A percentile compares a stretch with the other conserved stretches of the same genome.
Evolutionary conservation across 1,284 basidiomycete genomes (phyloP).

Genomic region (Phylloporus sp.): DNA sequence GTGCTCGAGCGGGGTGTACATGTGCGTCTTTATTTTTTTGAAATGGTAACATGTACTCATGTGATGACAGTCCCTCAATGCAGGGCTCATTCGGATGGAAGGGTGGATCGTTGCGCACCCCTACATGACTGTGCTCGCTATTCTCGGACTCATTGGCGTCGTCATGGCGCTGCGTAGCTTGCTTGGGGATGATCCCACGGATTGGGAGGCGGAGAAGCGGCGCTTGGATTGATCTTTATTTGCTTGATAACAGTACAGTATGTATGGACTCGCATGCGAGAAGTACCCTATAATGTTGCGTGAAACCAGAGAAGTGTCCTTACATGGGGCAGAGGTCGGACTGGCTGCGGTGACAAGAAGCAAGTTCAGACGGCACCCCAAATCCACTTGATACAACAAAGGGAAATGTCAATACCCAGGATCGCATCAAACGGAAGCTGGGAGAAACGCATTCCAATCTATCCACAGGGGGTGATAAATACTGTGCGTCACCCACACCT

Average conservation of each 20-base stretch:
- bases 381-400: too few relatives aligned
- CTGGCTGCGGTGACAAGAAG: too few relatives aligned
- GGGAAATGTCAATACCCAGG: too few relatives aligned
- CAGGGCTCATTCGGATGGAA: slow-evolving; percentile 17
- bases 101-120: slow-evolving; percentile 30
- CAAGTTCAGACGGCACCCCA: too few relatives aligned
- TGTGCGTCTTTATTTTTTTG: slow-evolving; percentile 52
- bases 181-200: slow-evolving; percentile 24
- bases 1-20: slow-evolving; percentile 70
- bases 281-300: too few relatives aligned
- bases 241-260: neutral
- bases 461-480: too few relatives aligned
- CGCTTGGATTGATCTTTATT: neutral
- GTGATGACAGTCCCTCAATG: slow-evolving; percentile 28
- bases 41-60: neutral
- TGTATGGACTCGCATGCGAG: neutral
- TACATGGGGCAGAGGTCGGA: too few relatives aligned
- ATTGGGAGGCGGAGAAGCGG: slow-evolving; percentile 27
- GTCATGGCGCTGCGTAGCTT: slow-evolving; percentile 20
- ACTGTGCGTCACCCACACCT: too few relatives aligned
- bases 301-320: too few relatives aligned
- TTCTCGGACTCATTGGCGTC: slow-evolving; percentile 24
- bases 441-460: too few relatives aligned
- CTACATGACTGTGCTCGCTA: slow-evolving; percentile 20
- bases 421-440: too few relatives aligned